Base-by-base conservation (phyloP, 192 early-diverging fungal species). In the Coemansia javaensis region DNA sequence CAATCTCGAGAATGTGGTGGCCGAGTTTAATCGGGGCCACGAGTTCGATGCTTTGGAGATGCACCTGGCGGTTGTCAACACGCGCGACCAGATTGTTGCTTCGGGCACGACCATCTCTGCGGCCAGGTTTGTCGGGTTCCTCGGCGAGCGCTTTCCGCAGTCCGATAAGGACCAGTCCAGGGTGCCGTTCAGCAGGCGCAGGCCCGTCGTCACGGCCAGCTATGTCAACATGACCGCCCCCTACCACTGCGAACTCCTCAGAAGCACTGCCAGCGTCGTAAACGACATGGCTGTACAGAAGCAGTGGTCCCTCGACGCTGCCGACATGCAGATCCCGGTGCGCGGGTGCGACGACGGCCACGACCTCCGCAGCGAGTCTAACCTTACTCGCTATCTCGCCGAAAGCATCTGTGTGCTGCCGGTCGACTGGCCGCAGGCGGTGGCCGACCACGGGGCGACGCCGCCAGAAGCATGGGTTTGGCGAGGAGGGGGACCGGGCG, bases 191-290 rank as follows among this genome's bases (percentile, higher is more conserved):
- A 82, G 82, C 16, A 78, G 90, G 67, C 82, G 89, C 54, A 90
- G 86, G 40, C 76, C 90, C 45, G 79, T 83, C 47, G 87, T 93
- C 38, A 79, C 76, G 4, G 79, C 82, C 11, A 81, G 87, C 41
- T 93, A 90, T 72, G 69, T 91, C 48, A 84, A 85, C 10, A 88
- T 93, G 31, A 81, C 90, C 11, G 88, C 79, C 39, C 90, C 94
- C 13, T 97, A 90, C 81, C 61, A 72, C 32, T 52, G 56, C 32
- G 9, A 21, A 3, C 17, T 63, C 12, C 44, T 59, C 13, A 8
- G 27, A 7, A 7, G 12, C 0, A 2, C 25, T 1, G 34, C 33
- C 2, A 22, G 41, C 0, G 11, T 8, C 0, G 36, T 40, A 4
- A 10, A 31, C 10, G 31, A 21, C 12, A 23, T 49, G 45, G 46